Evolutionary conservation across 2,329 filamentous ascomycete species (phyloP), one percentile per base, ranked within the genome.

Genomic region (Proliferodiscus dingleyae): DNA sequence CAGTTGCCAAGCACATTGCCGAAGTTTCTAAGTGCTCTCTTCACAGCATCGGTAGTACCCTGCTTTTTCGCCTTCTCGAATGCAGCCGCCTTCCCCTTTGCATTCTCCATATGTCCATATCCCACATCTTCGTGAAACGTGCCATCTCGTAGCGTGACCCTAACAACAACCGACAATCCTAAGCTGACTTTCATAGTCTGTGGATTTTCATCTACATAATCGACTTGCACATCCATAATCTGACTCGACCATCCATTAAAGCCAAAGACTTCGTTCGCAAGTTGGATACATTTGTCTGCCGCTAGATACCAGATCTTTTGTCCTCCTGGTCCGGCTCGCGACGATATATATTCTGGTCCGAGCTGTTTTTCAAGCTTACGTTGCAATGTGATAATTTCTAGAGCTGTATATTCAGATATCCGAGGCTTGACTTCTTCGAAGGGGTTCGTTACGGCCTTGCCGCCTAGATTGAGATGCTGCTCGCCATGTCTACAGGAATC

Each of bases 31-130:
- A 98, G 64, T 1, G 93, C 81, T 55, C 93, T 78, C 68, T 98
- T 98, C 62, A 98, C 64, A 1, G 83, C 93, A 68, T 98, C 93
- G 8, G 94, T 97, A 2, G 89, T 94, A 6, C 89, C 94, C 70
- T 97, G 90, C 66, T 98, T 98, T 72, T 97, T 98, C 1, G 93
- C 90, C 68, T 98, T 98, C 65, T 98, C 93, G 61, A 97, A 98
- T 0, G 91, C 93, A 41, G 87, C 85, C 3, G 90, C 91, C 69
- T 98, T 98, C 45, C 88, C 87, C 68, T 91, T 94, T 66, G 85
- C 89, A 61, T 98, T 98, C 66, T 97, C 91, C 57, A 95, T 95
- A 56, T 93, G 87, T 6, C 93, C 93, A 61, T 98, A 98, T 22
- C 93, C 93, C 51, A 97, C 85, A 63, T 98, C 93, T 76, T 98